These are phyloP conservation scores for Yarrowia phangngaensis DNA, from an alignment of 805 yeast species.

Conservation along the genomic window DNA sequence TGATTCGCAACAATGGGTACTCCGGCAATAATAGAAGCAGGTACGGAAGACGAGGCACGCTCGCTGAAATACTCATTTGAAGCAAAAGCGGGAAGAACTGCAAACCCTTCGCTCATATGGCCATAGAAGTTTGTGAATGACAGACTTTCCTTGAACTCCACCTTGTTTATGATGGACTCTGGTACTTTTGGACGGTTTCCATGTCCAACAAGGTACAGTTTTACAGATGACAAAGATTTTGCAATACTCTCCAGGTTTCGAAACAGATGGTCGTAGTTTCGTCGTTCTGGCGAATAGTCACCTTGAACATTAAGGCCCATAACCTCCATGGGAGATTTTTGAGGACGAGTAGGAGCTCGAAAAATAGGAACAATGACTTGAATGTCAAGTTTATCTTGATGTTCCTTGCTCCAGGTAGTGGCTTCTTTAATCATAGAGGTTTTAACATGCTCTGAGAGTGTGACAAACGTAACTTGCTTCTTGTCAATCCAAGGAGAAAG, in stretches of 20 bases:
- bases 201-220: conserved; percentile 18
- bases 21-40: conserved; percentile 22
- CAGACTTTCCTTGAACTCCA: conserved; percentile 11
- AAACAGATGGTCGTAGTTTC: conserved; percentile 9
- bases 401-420: conserved; percentile 3
- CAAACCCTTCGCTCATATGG: conserved; percentile 13
- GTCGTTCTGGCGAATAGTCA: conserved; percentile 4
- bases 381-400: not conserved
- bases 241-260: not conserved
- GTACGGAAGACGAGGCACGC: conserved; percentile 17
- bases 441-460: conserved; percentile 11
- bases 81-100: conserved; percentile 23
- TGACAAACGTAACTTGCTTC: conserved; percentile 16
- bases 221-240: not conserved
- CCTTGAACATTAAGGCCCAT: conserved; percentile 21
- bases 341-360: conserved; percentile 21
- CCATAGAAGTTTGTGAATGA: conserved; percentile 22
- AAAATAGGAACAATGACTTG: conserved; percentile 6
- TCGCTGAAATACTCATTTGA: conserved; percentile 12
- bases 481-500: conserved; percentile 20
- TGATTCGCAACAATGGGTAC: conserved; percentile 2
- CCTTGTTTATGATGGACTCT: conserved; percentile 3
- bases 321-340: conserved; percentile 15
- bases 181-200: conserved; percentile 22
- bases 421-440: not conserved